phyloP scores from a whole-genome alignment of 176 grass and related monocot genomes.

The Chrysopogon serrulatus region DNA sequence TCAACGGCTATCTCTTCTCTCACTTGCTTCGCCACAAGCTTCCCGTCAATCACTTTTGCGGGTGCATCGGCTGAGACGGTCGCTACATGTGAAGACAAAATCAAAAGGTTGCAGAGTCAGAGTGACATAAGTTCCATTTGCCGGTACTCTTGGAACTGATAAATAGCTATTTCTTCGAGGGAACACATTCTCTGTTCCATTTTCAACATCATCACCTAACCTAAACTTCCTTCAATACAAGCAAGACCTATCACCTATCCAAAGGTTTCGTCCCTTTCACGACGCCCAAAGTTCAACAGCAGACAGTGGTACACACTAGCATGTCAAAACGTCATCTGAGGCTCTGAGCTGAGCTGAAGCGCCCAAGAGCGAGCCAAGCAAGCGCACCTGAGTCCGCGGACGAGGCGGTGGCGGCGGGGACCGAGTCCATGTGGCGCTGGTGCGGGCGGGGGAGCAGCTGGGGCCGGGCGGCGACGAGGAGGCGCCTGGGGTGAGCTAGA shows the following conservation, averaged over 20 bases:
- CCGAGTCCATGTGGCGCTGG: constrained; percentile 7
- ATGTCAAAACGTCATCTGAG: background rate
- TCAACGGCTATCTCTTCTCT: constrained; percentile 59
- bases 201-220: background rate
- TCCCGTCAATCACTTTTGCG: constrained; percentile 78
- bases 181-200: background rate
- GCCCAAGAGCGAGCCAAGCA: background rate
- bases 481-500: background rate
- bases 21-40: constrained; percentile 78
- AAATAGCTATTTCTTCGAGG: background rate
- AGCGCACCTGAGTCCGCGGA: constrained; percentile 30
- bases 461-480: background rate
- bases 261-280: background rate
- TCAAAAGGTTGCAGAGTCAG: background rate
- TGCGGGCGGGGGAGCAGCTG: constrained; percentile 7
- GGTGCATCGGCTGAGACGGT: constrained; percentile 29
- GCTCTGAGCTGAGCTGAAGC: background rate
- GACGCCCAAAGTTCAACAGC: background rate
- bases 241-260: background rate
- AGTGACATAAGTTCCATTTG: background rate
- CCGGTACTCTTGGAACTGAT: background rate
- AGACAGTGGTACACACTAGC: background rate
- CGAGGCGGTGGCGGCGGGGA: background rate
- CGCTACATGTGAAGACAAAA: background rate
- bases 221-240: background rate